Conservation (phyloP, 768 basidiomycete genomes). For the Rhizopogon sp. region DNA sequence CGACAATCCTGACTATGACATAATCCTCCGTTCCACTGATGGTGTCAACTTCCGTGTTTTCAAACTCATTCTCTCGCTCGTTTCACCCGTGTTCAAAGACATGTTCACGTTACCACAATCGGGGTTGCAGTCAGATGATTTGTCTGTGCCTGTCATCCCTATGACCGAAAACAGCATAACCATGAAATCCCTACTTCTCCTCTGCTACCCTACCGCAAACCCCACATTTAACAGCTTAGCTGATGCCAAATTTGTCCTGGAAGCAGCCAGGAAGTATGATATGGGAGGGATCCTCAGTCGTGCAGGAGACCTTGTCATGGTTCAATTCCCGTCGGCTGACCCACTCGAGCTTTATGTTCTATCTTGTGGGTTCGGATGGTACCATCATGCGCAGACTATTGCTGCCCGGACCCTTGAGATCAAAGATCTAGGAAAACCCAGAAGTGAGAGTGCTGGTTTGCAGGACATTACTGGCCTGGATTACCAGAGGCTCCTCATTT, state of each 20-base stretch:
- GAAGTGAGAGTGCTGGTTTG: constrained; percentile 30
- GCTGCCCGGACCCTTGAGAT: constrained; percentile 14
- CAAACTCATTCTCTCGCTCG: no score
- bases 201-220: constrained; percentile 17
- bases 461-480: constrained; percentile 36
- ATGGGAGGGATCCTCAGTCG: no score
- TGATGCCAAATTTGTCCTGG: no score
- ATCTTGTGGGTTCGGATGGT: constrained; percentile 15
- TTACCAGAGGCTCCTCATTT: constrained; percentile 36
- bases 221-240: no score
- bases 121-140: no score
- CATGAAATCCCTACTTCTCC: constrained; percentile 1
- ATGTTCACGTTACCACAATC: no score
- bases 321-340: constrained; percentile 4
- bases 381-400: constrained; percentile 16
- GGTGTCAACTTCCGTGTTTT: no score
- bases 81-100: no score
- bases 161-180: constrained; percentile 11
- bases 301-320: neutral
- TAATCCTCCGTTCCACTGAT: no score
- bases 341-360: constrained; percentile 23
- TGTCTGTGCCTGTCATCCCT: no score
- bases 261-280: no score
- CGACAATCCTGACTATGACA: no score
- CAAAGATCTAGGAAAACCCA: constrained; percentile 10